A percentile compares a stretch with the other conserved stretches of the same genome.
Evolutionary conservation across 257 asterid genomes (phyloP).

Genomic region (Capsicum chinense): DNA sequence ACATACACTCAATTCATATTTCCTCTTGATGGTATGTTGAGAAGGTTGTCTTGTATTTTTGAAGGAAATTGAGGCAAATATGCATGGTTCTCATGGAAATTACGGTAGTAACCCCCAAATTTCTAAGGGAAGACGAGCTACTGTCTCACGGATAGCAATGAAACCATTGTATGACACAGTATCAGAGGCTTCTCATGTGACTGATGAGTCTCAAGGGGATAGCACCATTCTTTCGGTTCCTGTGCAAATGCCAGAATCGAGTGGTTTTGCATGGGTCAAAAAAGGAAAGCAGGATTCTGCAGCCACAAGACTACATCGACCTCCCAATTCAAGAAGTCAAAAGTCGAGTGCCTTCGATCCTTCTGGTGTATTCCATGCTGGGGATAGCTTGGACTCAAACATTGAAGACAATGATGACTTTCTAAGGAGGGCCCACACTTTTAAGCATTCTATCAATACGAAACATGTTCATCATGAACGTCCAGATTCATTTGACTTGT

Average conservation of each 20-base stretch:
- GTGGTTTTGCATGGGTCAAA: slow-evolving; percentile 57
- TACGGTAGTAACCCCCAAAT: slow-evolving; percentile 31
- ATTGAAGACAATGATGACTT: slow-evolving; percentile 43
- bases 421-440: slow-evolving; percentile 29
- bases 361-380: slow-evolving; percentile 34
- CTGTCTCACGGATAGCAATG: slow-evolving; percentile 48
- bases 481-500: slow-evolving; percentile 56
- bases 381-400: slow-evolving; percentile 40
- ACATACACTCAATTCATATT: not conserved
- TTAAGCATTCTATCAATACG: slow-evolving; percentile 37
- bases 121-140: slow-evolving; percentile 51
- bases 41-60: slow-evolving; percentile 18
- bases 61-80: slow-evolving; percentile 56
- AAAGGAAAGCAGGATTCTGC: slow-evolving; percentile 53
- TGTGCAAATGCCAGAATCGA: slow-evolving; percentile 51
- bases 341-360: slow-evolving; percentile 36
- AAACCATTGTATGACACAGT: slow-evolving; percentile 62
- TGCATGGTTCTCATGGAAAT: slow-evolving; percentile 45
- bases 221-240: slow-evolving; percentile 67
- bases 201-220: slow-evolving; percentile 53
- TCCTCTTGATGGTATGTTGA: not conserved
- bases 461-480: slow-evolving; percentile 38
- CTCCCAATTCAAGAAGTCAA: slow-evolving; percentile 45
- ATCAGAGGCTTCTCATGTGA: slow-evolving; percentile 69
- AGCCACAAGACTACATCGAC: slow-evolving; percentile 49